Percentiles rank a stretch among this genome's conserved stretches.
Evolutionary conservation across 345 rosid genomes (phyloP).

Genomic region (Cochlearia excelsa): DNA sequence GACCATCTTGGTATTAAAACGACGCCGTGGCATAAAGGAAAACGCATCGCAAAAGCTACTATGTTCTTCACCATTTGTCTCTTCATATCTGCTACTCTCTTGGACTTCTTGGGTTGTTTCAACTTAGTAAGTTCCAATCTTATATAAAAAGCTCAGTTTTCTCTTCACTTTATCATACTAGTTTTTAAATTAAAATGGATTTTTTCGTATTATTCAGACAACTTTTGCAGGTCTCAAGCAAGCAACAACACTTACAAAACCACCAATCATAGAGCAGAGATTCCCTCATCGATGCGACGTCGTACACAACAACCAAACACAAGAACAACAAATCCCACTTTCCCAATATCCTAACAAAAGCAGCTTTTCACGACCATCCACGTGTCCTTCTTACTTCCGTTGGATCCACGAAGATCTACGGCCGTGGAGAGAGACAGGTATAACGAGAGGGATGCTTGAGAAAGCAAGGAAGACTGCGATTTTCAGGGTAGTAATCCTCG

Average conservation of each 20-base stretch:
- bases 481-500: constrained; percentile 52
- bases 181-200: background rate
- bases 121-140: constrained; percentile 27
- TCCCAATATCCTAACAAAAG: constrained; percentile 9
- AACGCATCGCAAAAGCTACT: constrained; percentile 31
- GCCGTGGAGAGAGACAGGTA: constrained; percentile 62
- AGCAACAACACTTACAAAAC: constrained; percentile 9
- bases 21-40: constrained; percentile 22
- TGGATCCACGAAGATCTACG: constrained; percentile 80
- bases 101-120: constrained; percentile 25
- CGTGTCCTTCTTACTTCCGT: constrained; percentile 64
- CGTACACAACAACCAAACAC: constrained; percentile 24
- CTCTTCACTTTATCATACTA: background rate
- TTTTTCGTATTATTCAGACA: constrained; percentile 17
- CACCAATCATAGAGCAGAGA: constrained; percentile 34
- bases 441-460: constrained; percentile 56
- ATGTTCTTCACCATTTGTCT: constrained; percentile 16
- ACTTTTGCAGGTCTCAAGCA: constrained; percentile 26
- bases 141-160: background rate
- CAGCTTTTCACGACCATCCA: constrained; percentile 20
- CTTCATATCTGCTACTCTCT: constrained; percentile 34
- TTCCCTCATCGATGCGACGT: constrained; percentile 40
- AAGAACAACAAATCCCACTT: constrained; percentile 13
- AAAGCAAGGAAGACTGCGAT: constrained; percentile 50
- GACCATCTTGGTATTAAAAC: constrained; percentile 13